Percentiles rank a stretch among this genome's conserved stretches.
phyloP scores from a whole-genome alignment of 306 rosid genomes.

The Vigna unguiculata region DNA sequence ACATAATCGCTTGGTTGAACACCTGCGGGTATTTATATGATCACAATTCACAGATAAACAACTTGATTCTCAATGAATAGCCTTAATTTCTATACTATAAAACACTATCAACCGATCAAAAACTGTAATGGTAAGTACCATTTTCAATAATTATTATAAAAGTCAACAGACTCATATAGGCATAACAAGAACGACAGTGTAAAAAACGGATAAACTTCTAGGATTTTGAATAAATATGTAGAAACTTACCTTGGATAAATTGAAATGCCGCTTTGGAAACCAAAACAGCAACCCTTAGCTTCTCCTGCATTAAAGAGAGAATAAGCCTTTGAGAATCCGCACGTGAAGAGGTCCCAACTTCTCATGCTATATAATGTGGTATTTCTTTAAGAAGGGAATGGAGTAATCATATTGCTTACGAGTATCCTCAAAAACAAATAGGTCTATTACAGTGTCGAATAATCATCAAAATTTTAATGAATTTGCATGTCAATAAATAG shows the following conservation, averaged over 20 bases:
- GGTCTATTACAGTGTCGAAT: not conserved
- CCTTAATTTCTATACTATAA: not conserved
- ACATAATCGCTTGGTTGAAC: slow-evolving; percentile 73
- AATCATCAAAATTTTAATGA: not conserved
- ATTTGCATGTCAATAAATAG: not conserved
- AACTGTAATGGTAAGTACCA: not conserved
- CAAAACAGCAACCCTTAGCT: slow-evolving; percentile 87
- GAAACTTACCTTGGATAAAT: slow-evolving; percentile 75
- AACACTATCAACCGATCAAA: not conserved
- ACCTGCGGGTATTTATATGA: slow-evolving; percentile 54
- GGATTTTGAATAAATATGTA: not conserved
- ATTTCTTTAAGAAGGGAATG: slow-evolving; percentile 2
- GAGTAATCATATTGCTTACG: slow-evolving; percentile 28
- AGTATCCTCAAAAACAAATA: slow-evolving; percentile 13
- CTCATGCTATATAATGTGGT: slow-evolving; percentile 21
- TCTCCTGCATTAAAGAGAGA: slow-evolving; percentile 66
- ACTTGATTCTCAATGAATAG: slow-evolving; percentile 3
- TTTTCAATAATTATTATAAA: not conserved
- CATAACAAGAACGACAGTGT: not conserved
- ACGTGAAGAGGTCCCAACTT: slow-evolving; percentile 9
- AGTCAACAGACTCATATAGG: not conserved
- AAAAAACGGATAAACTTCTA: not conserved
- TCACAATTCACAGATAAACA: slow-evolving; percentile 35
- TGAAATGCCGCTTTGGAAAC: slow-evolving; percentile 95
- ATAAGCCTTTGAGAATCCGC: slow-evolving; percentile 27